Conservation (phyloP, 805 yeast genomes). For the Saccharomyces jurei region DNA sequence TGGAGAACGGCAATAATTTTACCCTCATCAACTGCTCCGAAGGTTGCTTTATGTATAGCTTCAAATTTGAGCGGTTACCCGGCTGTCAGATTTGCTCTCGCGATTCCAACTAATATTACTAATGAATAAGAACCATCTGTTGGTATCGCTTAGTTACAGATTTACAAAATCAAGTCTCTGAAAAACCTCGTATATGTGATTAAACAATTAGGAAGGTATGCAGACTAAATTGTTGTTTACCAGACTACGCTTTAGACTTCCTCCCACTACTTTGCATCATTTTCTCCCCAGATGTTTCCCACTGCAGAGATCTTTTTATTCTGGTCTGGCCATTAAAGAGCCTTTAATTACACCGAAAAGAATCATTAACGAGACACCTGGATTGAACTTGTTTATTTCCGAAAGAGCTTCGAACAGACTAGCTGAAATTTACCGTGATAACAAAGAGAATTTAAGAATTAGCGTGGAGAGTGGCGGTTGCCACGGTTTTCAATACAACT, state of each 20-base stretch:
- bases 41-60: constrained; percentile 68
- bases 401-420: constrained; percentile 25
- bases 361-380: constrained; percentile 16
- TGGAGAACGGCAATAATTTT: constrained; percentile 60
- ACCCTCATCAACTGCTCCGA: constrained; percentile 83
- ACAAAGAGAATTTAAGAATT: constrained; percentile 49
- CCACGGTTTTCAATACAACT: constrained; percentile 87
- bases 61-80: constrained; percentile 48
- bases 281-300: not conserved
- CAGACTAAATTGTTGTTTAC: not conserved
- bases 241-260: not conserved
- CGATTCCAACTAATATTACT: not conserved
- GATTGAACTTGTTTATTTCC: constrained; percentile 18
- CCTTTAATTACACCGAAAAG: constrained; percentile 15
- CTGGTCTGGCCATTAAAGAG: not conserved
- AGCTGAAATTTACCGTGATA: constrained; percentile 17
- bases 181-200: not conserved
- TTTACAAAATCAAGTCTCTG: not conserved
- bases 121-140: not conserved
- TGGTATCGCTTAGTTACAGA: not conserved
- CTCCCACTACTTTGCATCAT: not conserved
- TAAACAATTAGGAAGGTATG: not conserved
- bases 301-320: not conserved
- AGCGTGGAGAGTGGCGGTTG: constrained; percentile 92
- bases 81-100: constrained; percentile 63